Percentiles rank a stretch among this genome's conserved stretches.
These are phyloP conservation scores for Raphanus hybrid DNA, from an alignment of 441 rosid species.

Conservation along the genomic window DNA sequence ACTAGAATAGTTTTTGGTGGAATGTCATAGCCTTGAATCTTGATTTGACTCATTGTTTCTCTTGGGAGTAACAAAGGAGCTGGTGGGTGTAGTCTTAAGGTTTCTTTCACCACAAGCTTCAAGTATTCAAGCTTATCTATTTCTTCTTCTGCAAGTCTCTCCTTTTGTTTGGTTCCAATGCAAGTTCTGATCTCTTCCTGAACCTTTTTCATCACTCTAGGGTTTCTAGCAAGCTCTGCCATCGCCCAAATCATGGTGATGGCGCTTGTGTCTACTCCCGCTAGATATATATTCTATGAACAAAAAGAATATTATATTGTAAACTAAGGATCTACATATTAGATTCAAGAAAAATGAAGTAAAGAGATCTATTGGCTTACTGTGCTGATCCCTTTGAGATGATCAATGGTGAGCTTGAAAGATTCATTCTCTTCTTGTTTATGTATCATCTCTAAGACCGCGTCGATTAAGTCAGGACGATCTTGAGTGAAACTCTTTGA, in stretches of 20 bases:
- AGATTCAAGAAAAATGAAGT: neutral
- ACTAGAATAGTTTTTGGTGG: neutral
- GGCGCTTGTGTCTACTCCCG: neutral
- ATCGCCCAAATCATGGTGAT: neutral
- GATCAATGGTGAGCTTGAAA: conserved; percentile 1
- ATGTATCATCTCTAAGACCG: neutral
- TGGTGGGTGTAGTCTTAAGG: neutral
- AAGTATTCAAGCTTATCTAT: neutral
- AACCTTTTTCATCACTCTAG: neutral
- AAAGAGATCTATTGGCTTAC: neutral
- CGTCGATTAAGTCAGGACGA: neutral
- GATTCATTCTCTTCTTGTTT: neutral
- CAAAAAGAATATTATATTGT: neutral
- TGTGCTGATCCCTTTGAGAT: neutral
- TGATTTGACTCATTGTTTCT: neutral
- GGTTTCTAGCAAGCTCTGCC: neutral
- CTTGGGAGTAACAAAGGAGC: neutral
- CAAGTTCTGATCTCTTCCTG: neutral
- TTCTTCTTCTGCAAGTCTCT: neutral
- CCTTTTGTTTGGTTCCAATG: neutral
- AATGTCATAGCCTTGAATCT: neutral
- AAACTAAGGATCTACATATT: neutral
- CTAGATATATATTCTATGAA: neutral
- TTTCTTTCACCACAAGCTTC: neutral
- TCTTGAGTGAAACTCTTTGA: neutral